phyloP scores from a whole-genome alignment of 2,329 filamentous ascomycete genomes.

The Colletotrichum sp. region DNA sequence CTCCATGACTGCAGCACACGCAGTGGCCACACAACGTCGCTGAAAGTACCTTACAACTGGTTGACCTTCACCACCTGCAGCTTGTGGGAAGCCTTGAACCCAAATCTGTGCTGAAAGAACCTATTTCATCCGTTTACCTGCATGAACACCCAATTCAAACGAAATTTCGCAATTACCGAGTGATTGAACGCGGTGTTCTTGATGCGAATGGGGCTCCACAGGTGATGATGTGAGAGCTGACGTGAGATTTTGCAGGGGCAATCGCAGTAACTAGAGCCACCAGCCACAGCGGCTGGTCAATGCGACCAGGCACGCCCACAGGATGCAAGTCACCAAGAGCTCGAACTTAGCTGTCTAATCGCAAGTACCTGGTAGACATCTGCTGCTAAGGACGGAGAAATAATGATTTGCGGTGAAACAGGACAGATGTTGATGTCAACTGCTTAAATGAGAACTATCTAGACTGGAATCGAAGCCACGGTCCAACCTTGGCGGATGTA shows the following conservation, averaged over 20 bases:
- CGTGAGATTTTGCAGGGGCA: neutral
- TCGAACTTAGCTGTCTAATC: neutral
- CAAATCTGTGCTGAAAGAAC: neutral
- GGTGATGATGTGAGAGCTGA: slow-evolving; percentile 1
- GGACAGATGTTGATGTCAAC: neutral
- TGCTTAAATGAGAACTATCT: neutral
- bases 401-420: neutral
- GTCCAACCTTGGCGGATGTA: slow-evolving; percentile 1
- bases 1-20: neutral
- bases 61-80: neutral
- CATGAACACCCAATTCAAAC: slow-evolving; percentile 2
- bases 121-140: neutral
- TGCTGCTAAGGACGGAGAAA: neutral
- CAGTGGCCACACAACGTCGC: neutral
- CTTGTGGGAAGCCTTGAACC: neutral
- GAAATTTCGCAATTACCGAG: neutral
- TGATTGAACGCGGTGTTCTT: neutral
- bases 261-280: neutral
- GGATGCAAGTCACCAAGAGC: neutral
- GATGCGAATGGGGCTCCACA: neutral
- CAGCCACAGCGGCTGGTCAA: neutral
- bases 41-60: neutral
- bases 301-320: neutral
- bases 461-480: neutral
- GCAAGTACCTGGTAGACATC: neutral